These are phyloP conservation scores for Trichoderma pleuroti DNA, from an alignment of 2,329 filamentous ascomycete genomes.

Conservation along the genomic window DNA sequence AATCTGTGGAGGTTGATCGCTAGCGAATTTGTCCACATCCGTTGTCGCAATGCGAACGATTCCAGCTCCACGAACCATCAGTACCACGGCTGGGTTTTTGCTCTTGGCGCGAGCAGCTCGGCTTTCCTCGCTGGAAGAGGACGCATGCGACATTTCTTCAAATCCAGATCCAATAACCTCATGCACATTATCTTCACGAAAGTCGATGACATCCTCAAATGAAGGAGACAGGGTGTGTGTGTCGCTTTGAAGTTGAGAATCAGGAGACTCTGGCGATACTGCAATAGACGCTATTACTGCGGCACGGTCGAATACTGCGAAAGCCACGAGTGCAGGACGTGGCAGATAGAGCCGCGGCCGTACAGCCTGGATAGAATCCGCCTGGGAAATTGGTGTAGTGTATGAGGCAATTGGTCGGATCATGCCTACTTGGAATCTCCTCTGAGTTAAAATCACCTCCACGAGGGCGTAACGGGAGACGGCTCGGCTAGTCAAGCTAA, in stretches of 20 bases:
- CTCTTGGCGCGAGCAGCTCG: conserved; percentile 51
- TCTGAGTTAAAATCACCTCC: conserved; percentile 61
- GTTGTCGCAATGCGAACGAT: conserved; percentile 57
- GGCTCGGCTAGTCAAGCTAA: conserved; percentile 51
- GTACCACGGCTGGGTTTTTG: conserved; percentile 60
- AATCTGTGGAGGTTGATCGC: conserved; percentile 57
- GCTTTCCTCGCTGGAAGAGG: conserved; percentile 40
- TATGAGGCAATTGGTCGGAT: conserved; percentile 67
- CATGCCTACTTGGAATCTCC: conserved; percentile 56
- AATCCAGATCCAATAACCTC: conserved; percentile 62
- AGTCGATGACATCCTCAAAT: conserved; percentile 84
- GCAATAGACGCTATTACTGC: conserved; percentile 73
- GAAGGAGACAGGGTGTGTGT: conserved; percentile 59
- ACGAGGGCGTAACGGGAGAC: conserved; percentile 68
- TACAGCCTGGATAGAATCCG: conserved; percentile 33
- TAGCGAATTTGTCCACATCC: conserved; percentile 58
- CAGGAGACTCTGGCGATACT: conserved; percentile 64
- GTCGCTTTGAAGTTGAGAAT: conserved; percentile 69
- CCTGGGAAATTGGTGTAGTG: conserved; percentile 47
- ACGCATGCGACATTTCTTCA: conserved; percentile 50
- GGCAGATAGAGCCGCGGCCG: conserved; percentile 73
- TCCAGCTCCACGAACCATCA: conserved; percentile 61
- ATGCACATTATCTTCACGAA: conserved; percentile 62
- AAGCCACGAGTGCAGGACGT: conserved; percentile 73
- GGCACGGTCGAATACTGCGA: conserved; percentile 74